Evolutionary conservation across 495 filamentous ascomycete species (phyloP).

Genomic region (Immersiella caudata): DNA sequence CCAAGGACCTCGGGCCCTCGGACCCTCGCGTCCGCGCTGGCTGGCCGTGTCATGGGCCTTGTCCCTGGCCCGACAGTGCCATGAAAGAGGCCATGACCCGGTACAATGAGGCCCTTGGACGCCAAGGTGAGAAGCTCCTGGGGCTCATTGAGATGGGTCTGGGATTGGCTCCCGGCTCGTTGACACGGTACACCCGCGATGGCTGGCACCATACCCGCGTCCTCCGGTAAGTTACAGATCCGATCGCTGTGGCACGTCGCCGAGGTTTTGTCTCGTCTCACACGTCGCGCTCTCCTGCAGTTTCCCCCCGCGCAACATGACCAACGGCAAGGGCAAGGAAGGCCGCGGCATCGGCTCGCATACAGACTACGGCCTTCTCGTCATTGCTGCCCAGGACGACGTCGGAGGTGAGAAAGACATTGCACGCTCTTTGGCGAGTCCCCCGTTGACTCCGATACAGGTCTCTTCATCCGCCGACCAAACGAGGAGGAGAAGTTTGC

Average conservation of each 20-base stretch:
- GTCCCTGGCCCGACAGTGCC: conserved; percentile 46
- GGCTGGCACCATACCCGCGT: conserved; percentile 53
- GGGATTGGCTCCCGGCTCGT: conserved; percentile 30
- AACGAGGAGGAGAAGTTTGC: conserved; percentile 39
- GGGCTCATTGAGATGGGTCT: conserved; percentile 44
- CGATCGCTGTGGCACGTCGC: conserved; percentile 12
- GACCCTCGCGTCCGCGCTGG: conserved; percentile 41
- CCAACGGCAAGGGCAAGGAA: conserved; percentile 49
- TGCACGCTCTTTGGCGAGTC: not conserved
- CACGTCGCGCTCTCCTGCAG: conserved; percentile 21
- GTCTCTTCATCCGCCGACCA: conserved; percentile 47
- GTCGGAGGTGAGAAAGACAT: conserved; percentile 40
- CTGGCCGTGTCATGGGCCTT: conserved; percentile 52
- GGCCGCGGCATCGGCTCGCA: conserved; percentile 52
- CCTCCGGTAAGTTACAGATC: conserved; percentile 34
- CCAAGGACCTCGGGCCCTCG: conserved; percentile 42
- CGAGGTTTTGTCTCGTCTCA: conserved; percentile 16
- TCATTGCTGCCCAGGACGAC: conserved; percentile 49
- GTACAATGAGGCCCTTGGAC: conserved; percentile 38
- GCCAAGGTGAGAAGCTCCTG: conserved; percentile 44
- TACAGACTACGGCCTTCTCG: conserved; percentile 51
- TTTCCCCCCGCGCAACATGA: conserved; percentile 43
- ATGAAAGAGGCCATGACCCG: conserved; percentile 40
- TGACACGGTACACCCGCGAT: conserved; percentile 43
- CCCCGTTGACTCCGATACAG: conserved; percentile 13